A percentile compares a stretch with the other conserved stretches of the same genome.
Conservation (phyloP, 2,329 filamentous ascomycete species). For the Paecilomyces formosus region DNA sequence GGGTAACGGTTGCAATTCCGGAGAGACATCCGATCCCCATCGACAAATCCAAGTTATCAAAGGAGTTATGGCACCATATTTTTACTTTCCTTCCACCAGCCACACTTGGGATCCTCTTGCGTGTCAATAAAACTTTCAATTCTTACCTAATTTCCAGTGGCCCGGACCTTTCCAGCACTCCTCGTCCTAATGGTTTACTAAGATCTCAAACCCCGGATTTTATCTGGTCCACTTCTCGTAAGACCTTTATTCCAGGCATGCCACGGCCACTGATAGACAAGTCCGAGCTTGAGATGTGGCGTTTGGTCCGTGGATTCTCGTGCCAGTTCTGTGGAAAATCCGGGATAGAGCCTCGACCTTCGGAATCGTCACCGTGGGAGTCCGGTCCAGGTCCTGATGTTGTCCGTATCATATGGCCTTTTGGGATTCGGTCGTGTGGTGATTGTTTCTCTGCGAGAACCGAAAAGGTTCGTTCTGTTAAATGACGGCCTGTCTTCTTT, state of each 20-base stretch:
- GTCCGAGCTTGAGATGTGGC: slow-evolving; percentile 71
- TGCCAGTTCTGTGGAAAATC: slow-evolving; percentile 62
- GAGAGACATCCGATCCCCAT: slow-evolving; percentile 3
- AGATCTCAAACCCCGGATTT: slow-evolving; percentile 49
- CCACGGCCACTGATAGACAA: slow-evolving; percentile 59
- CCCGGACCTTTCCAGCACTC: slow-evolving; percentile 18
- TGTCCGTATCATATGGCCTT: slow-evolving; percentile 63
- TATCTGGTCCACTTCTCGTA: slow-evolving; percentile 66
- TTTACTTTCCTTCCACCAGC: slow-evolving; percentile 60
- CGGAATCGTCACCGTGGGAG: slow-evolving; percentile 43
- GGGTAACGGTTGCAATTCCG: not conserved
- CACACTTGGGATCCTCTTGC: slow-evolving; percentile 57
- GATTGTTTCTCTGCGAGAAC: slow-evolving; percentile 55
- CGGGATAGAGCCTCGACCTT: slow-evolving; percentile 11
- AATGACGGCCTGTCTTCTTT: slow-evolving; percentile 8
- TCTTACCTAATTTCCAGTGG: slow-evolving; percentile 48
- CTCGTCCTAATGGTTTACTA: slow-evolving; percentile 22
- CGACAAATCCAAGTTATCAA: slow-evolving; percentile 40
- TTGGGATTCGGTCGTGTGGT: slow-evolving; percentile 60
- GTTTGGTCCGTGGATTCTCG: slow-evolving; percentile 51
- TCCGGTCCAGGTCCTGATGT: slow-evolving; percentile 55
- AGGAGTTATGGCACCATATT: slow-evolving; percentile 62
- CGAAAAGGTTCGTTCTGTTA: slow-evolving; percentile 52
- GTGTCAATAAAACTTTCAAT: slow-evolving; percentile 62
- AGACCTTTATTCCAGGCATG: slow-evolving; percentile 57